phyloP scores from a whole-genome alignment of 108 stramenopile genomes.

The Parmales sp. region DNA sequence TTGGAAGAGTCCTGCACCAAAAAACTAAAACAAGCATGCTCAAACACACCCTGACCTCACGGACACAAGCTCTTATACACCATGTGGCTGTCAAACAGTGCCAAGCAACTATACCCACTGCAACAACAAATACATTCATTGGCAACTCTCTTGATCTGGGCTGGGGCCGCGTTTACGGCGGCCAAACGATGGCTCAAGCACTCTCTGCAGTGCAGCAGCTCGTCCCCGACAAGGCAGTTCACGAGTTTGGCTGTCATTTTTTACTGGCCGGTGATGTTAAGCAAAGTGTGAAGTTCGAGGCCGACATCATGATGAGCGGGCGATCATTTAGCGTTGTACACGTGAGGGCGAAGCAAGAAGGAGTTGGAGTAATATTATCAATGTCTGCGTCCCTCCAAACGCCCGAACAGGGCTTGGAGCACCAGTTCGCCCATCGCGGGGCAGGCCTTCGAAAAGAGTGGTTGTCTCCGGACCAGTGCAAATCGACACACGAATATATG shows the following conservation, averaged over 20 bases:
- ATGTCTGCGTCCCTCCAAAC: background rate
- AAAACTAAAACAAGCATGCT: too few relatives aligned
- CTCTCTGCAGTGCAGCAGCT: background rate
- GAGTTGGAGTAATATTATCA: background rate
- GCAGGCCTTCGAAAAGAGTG: too few relatives aligned
- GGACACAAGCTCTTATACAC: too few relatives aligned
- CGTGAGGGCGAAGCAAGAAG: background rate
- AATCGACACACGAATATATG: too few relatives aligned
- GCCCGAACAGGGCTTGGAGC: background rate
- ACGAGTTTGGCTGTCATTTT: background rate
- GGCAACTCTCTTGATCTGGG: background rate
- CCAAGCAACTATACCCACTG: too few relatives aligned
- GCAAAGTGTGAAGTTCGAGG: background rate
- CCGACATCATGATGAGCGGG: background rate
- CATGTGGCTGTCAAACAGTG: too few relatives aligned
- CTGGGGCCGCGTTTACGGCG: conserved; percentile 2
- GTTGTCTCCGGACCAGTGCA: too few relatives aligned
- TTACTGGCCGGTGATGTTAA: background rate
- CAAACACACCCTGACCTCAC: too few relatives aligned
- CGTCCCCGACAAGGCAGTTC: background rate
- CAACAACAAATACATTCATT: too few relatives aligned
- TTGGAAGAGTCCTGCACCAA: too few relatives aligned
- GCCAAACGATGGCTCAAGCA: conserved; percentile 6
- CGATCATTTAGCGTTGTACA: background rate
- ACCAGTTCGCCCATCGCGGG: too few relatives aligned